Evolutionary conservation across 768 basidiomycete genomes (phyloP).

Genomic region (Mycena haematopus): DNA sequence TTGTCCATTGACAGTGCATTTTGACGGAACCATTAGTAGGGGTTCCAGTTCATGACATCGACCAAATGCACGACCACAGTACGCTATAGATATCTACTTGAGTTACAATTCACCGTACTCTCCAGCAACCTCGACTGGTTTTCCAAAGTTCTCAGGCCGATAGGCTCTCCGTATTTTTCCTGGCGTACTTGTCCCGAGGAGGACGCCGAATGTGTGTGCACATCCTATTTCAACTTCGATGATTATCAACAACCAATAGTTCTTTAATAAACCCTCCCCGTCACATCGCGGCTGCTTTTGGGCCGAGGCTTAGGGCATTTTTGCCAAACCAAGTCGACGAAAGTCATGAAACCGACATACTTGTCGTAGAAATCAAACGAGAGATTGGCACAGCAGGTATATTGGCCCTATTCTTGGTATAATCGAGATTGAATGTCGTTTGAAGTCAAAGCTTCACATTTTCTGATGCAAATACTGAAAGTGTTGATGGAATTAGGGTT

Average conservation of each 20-base stretch:
- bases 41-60: slow-evolving; percentile 73
- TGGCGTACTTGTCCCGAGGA: slow-evolving; percentile 66
- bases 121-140: slow-evolving; percentile 67
- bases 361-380: slow-evolving; percentile 60
- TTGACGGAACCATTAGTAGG: slow-evolving; percentile 47
- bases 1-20: slow-evolving; percentile 8
- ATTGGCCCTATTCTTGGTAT: slow-evolving; percentile 36
- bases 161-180: slow-evolving; percentile 61
- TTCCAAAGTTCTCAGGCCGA: slow-evolving; percentile 64
- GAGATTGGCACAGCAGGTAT: slow-evolving; percentile 31
- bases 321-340: slow-evolving; percentile 48
- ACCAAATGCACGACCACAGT: slow-evolving; percentile 64
- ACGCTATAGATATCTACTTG: slow-evolving; percentile 23
- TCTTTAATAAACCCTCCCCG: slow-evolving; percentile 53
- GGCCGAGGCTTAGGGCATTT: slow-evolving; percentile 44
- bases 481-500: slow-evolving; percentile 63
- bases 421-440: slow-evolving; percentile 24
- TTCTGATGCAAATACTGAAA: slow-evolving; percentile 68
- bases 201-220: slow-evolving; percentile 56
- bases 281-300: slow-evolving; percentile 48
- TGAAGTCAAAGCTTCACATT: slow-evolving; percentile 57
- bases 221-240: slow-evolving; percentile 37
- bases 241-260: background rate
- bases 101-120: slow-evolving; percentile 26
- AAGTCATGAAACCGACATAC: slow-evolving; percentile 50